phyloP scores from a whole-genome alignment of 768 basidiomycete species.

The Erythrobasidium yunnanense region DNA sequence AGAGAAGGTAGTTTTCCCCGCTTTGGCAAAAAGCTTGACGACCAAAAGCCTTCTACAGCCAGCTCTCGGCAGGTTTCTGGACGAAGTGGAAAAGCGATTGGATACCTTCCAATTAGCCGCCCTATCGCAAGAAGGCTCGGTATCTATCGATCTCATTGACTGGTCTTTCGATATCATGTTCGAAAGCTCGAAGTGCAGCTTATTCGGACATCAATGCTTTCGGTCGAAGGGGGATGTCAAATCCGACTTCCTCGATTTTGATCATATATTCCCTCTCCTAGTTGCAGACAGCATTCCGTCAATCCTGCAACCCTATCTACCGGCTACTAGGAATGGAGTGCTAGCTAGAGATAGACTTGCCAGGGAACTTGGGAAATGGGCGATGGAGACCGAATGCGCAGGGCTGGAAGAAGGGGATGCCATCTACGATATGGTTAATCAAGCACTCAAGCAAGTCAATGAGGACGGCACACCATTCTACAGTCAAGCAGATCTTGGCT shows the following conservation, averaged over 20 bases:
- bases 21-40: constrained; percentile 18
- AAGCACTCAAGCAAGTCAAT: neutral
- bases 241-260: constrained; percentile 26
- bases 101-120: neutral
- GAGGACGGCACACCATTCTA: constrained; percentile 25
- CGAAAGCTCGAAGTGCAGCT: neutral
- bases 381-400: constrained; percentile 16
- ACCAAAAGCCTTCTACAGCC: constrained; percentile 6
- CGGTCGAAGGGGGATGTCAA: neutral
- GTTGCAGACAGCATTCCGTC: constrained; percentile 27
- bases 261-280: constrained; percentile 30
- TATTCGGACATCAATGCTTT: constrained; percentile 27
- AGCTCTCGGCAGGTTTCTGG: constrained; percentile 18
- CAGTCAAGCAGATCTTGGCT: too few relatives aligned
- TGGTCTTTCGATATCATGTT: constrained; percentile 24
- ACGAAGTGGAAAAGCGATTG: neutral
- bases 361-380: constrained; percentile 6
- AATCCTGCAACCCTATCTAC: neutral
- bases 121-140: neutral
- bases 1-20: constrained; percentile 27
- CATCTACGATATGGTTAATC: constrained; percentile 25
- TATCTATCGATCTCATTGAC: neutral
- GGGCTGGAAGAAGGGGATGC: constrained; percentile 30
- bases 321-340: constrained; percentile 6
- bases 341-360: neutral